Evolutionary conservation across 2,329 filamentous ascomycete genomes (phyloP).

Genomic region (Monilinia polystroma): DNA sequence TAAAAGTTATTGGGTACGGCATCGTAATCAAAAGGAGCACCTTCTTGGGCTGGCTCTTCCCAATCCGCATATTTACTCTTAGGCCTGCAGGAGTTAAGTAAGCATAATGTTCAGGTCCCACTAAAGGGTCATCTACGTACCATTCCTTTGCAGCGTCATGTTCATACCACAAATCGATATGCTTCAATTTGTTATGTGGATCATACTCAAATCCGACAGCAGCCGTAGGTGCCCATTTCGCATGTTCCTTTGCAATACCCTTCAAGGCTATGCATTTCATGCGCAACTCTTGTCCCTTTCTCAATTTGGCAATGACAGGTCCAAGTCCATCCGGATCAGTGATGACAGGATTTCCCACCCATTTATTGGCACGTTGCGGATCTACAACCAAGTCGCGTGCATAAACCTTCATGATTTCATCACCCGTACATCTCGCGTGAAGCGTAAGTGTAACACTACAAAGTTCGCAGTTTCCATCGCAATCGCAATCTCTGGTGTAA

Average conservation of each 20-base stretch:
- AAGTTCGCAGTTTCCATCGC: slow-evolving; percentile 89
- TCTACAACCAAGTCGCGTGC: slow-evolving; percentile 81
- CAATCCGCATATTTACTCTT: slow-evolving; percentile 76
- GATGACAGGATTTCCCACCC: slow-evolving; percentile 78
- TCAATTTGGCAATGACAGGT: slow-evolving; percentile 83
- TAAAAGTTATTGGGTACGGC: slow-evolving; percentile 85
- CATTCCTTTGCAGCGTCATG: slow-evolving; percentile 79
- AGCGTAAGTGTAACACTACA: slow-evolving; percentile 85
- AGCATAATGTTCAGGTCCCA: slow-evolving; percentile 26
- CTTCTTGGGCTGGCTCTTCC: slow-evolving; percentile 77
- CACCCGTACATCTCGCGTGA: slow-evolving; percentile 79
- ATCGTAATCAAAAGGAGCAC: slow-evolving; percentile 87
- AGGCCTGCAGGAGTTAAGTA: slow-evolving; percentile 55
- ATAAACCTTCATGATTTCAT: slow-evolving; percentile 91
- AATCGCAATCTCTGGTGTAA: slow-evolving; percentile 93
- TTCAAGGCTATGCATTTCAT: slow-evolving; percentile 95
- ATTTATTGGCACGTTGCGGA: slow-evolving; percentile 67
- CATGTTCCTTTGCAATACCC: slow-evolving; percentile 97
- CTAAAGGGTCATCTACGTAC: slow-evolving; percentile 50
- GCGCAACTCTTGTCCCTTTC: slow-evolving; percentile 84
- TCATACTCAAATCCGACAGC: slow-evolving; percentile 98
- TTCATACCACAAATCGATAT: slow-evolving; percentile 95
- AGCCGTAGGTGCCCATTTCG: slow-evolving; percentile 92
- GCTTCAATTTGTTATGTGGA: slow-evolving; percentile 90
- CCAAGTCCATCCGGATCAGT: slow-evolving; percentile 79